Evolutionary conservation across 169 alveolate species (phyloP), one percentile per base, ranked within the genome.

Genomic region (Plasmodium coatneyi): DNA sequence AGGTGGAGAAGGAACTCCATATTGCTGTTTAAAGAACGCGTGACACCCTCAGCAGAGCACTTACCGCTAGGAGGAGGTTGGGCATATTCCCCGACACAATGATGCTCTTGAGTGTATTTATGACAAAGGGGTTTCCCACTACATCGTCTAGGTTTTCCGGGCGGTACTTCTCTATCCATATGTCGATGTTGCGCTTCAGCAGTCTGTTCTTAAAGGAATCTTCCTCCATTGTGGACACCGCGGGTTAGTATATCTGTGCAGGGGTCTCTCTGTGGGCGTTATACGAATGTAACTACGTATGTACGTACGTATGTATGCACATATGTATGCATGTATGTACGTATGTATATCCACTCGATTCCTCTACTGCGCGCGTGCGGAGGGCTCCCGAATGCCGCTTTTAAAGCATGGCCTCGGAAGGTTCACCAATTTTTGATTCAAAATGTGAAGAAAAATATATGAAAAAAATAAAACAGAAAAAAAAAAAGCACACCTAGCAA

Each of bases 1-100:
- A 49, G 60, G 22, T 16, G 19, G 60, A 1, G 60, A 6, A 2
- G 54, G 54, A n/a, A n/a, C n/a, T n/a, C n/a, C n/a, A n/a, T n/a
- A n/a, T n/a, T n/a, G n/a, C n/a, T n/a, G n/a, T n/a, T n/a, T n/a
- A n/a, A n/a, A n/a, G n/a, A n/a, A n/a, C n/a, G n/a, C n/a, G n/a
- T n/a, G n/a, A n/a, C n/a, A 43, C 2, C 54, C 54, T 43, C 54
- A 9, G 10, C 25, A n/a, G n/a, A n/a, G n/a, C 25, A 28, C 93
- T 80, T 80, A 97, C 99, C 43, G 99, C 98, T 41, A 99, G 96
- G 56, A 99, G 98, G 71, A 99, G 95, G 92, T 99, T 98, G 0
- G 99, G 99, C 98, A 99, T 98, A 90, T 98, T 98, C 6, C 99
- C 99, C 49, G 98, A 98, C 92, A 95, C 93, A 1, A 99, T 98